Evolutionary conservation across 1,139 yeast genomes (phyloP).

Genomic region (Protomyces arabidopsidicola): DNA sequence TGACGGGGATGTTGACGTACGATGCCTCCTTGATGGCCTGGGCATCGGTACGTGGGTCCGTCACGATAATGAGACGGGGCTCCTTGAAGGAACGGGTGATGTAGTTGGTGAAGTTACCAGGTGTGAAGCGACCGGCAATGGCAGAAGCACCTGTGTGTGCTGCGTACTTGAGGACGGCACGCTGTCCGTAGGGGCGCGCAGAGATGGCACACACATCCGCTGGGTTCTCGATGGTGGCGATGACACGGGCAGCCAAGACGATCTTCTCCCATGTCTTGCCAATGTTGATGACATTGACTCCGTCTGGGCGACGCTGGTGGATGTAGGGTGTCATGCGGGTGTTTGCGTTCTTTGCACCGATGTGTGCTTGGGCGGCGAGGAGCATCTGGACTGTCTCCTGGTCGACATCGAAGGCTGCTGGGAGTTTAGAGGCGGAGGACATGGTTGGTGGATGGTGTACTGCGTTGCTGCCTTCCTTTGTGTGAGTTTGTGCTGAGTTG

Average conservation of each 20-base stretch:
- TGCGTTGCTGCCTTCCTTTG: not conserved
- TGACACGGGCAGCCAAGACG: conserved; percentile 98
- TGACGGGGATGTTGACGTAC: conserved; percentile 99
- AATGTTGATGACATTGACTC: conserved; percentile 96
- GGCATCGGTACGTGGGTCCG: conserved; percentile 99
- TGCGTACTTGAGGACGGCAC: conserved; percentile 99
- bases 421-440: conserved; percentile 7
- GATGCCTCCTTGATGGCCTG: conserved; percentile 99
- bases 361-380: conserved; percentile 99
- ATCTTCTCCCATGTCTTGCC: conserved; percentile 96
- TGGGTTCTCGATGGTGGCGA: conserved; percentile 98
- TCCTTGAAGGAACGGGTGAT: conserved; percentile 99
- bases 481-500: not conserved
- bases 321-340: conserved; percentile 99
- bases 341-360: conserved; percentile 99
- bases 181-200: conserved; percentile 99
- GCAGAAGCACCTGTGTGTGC: conserved; percentile 99
- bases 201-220: conserved; percentile 98
- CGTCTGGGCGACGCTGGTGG: conserved; percentile 99
- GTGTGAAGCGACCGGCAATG: conserved; percentile 99
- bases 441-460: not conserved
- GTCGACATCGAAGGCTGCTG: conserved; percentile 24
- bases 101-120: conserved; percentile 99
- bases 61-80: conserved; percentile 98
- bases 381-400: conserved; percentile 66